These are phyloP conservation scores for Oldenlandia corymbosa DNA, from an alignment of 257 asterid species.

Conservation along the genomic window DNA sequence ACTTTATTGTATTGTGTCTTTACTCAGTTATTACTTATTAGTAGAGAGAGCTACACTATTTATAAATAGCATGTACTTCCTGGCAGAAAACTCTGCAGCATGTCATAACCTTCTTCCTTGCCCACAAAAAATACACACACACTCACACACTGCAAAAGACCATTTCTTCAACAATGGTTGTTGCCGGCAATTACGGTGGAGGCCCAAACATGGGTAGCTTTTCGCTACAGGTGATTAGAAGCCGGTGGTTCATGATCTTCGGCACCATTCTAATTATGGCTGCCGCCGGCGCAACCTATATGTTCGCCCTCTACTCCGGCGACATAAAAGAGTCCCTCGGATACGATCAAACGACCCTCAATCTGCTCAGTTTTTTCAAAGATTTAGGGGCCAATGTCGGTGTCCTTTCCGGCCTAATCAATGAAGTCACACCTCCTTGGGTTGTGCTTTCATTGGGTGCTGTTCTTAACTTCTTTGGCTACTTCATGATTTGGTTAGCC, in stretches of 20 bases:
- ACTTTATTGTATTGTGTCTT: no score
- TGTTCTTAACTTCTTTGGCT: conserved; percentile 63
- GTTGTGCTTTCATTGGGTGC: conserved; percentile 71
- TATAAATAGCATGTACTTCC: background rate
- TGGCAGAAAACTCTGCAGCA: background rate
- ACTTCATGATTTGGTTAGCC: conserved; percentile 79
- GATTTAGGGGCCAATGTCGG: conserved; percentile 76
- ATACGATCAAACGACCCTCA: conserved; percentile 75
- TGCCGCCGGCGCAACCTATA: conserved; percentile 82
- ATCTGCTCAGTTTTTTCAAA: conserved; percentile 70
- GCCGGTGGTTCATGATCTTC: conserved; percentile 83
- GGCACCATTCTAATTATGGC: conserved; percentile 62
- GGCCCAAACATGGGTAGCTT: conserved; percentile 19
- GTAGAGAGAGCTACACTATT: background rate
- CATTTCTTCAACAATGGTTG: conserved; percentile 41
- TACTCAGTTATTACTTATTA: no score
- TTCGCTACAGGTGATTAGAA: conserved; percentile 34
- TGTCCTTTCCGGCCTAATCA: conserved; percentile 56
- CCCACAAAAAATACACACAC: background rate
- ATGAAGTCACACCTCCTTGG: conserved; percentile 89
- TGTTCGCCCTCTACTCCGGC: conserved; percentile 60
- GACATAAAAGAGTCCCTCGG: conserved; percentile 47
- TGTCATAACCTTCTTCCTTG: background rate
- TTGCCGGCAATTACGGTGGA: conserved; percentile 17
- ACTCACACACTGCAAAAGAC: no score